Conservation (phyloP, 805 yeast genomes). For the Sugiyamaella qingdaonensis region DNA sequence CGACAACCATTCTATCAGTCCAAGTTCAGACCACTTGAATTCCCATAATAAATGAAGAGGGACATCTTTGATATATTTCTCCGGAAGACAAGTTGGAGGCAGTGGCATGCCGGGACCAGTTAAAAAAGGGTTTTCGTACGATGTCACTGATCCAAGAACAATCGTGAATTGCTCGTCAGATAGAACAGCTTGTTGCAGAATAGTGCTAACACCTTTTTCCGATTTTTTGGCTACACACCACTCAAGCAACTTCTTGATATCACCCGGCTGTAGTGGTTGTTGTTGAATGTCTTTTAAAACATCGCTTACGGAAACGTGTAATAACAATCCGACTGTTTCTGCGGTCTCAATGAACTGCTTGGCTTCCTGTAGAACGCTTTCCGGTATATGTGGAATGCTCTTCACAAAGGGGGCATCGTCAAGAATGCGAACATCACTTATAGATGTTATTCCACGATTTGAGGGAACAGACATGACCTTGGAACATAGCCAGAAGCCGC, state of each 20-base stretch:
- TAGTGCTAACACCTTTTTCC: constrained; percentile 13
- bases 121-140: constrained; percentile 12
- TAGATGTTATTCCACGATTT: constrained; percentile 30
- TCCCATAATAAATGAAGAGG: constrained; percentile 19
- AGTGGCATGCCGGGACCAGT: constrained; percentile 21
- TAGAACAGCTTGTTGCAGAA: constrained; percentile 25
- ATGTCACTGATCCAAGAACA: constrained; percentile 23
- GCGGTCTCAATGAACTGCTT: constrained; percentile 29
- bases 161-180: constrained; percentile 20
- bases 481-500: constrained; percentile 37
- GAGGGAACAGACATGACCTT: constrained; percentile 28
- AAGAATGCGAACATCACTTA: constrained; percentile 29
- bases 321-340: constrained; percentile 22
- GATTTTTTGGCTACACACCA: constrained; percentile 27
- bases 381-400: constrained; percentile 28
- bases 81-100: constrained; percentile 33
- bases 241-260: constrained; percentile 23
- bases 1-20: constrained; percentile 23
- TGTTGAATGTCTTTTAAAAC: constrained; percentile 29
- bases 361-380: constrained; percentile 19
- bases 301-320: constrained; percentile 23
- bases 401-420: constrained; percentile 25
- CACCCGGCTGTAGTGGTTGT: constrained; percentile 24
- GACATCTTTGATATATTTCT: constrained; percentile 19
- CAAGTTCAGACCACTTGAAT: constrained; percentile 28